Conservation (phyloP, 129 eudicot genomes). For the Ambrosia trifida region DNA sequence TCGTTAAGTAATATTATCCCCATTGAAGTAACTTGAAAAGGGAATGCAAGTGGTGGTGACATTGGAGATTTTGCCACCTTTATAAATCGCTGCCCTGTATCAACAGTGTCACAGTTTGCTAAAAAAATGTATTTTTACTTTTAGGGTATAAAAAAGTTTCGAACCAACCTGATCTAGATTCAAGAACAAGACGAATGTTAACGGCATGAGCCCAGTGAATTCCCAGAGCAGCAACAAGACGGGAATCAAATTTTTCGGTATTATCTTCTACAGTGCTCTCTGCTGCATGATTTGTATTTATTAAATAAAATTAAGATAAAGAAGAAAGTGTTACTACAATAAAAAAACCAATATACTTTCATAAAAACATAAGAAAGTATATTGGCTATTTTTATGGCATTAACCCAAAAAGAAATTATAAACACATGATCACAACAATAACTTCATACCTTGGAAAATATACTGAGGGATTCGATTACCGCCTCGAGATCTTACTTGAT, state of each 20-base stretch:
- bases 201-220: conserved; percentile 97
- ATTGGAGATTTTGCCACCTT: conserved; percentile 89
- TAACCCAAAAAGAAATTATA: not conserved
- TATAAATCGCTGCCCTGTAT: conserved; percentile 71
- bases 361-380: no score
- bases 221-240: conserved; percentile 92
- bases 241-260: conserved; percentile 52
- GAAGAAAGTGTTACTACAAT: not conserved
- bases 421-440: not conserved
- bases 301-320: not conserved
- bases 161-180: conserved; percentile 70
- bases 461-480: conserved; percentile 48
- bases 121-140: not conserved
- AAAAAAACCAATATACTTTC: no score
- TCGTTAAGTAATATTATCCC: conserved; percentile 72
- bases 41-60: conserved; percentile 77
- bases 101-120: conserved; percentile 9
- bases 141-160: not conserved
- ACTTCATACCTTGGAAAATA: conserved; percentile 58
- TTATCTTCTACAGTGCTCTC: conserved; percentile 35
- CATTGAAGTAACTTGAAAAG: conserved; percentile 52
- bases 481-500: conserved; percentile 82
- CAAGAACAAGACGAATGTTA: conserved; percentile 78
- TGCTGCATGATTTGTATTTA: conserved; percentile 27
- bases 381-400: no score